These are phyloP conservation scores for Xylaria sp. DNA, from an alignment of 2,329 filamentous ascomycete genomes.

Conservation along the genomic window DNA sequence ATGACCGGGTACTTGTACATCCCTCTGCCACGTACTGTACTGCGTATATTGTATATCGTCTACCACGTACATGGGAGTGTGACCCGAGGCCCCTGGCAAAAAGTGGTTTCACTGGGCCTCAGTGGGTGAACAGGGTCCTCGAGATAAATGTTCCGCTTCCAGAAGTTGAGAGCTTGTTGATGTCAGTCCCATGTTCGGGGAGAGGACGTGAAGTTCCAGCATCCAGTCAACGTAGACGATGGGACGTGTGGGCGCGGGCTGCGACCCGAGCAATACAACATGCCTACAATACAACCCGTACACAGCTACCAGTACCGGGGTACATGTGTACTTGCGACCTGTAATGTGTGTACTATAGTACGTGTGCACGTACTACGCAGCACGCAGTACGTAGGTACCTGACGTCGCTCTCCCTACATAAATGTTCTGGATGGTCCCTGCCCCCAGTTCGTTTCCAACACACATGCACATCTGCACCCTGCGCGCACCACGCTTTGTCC, in stretches of 20 bases:
- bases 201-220: not conserved
- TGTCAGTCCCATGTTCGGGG: not conserved
- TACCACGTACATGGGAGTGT: constrained; percentile 1
- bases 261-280: not conserved
- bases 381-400: not conserved
- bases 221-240: not conserved
- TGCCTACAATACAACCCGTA: not conserved
- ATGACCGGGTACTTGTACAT: not conserved
- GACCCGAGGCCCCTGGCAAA: constrained; percentile 13
- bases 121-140: constrained; percentile 6
- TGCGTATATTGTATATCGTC: not conserved
- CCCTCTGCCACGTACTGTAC: too few relatives aligned
- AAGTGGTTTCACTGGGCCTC: constrained; percentile 19
- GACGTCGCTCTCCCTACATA: not conserved
- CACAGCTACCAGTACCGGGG: not conserved
- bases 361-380: not conserved
- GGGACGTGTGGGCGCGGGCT: not conserved
- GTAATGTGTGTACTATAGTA: not conserved
- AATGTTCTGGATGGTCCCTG: constrained; percentile 9
- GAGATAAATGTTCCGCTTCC: constrained; percentile 1
- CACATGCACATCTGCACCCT: constrained; percentile 15
- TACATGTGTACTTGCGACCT: constrained; percentile 6
- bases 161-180: not conserved
- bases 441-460: constrained; percentile 10
- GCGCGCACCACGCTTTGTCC: constrained; percentile 4